Percentiles rank a stretch among this genome's conserved stretches.
phyloP scores from a whole-genome alignment of 805 yeast species.

The Sugiyamaella valdiviana region DNA sequence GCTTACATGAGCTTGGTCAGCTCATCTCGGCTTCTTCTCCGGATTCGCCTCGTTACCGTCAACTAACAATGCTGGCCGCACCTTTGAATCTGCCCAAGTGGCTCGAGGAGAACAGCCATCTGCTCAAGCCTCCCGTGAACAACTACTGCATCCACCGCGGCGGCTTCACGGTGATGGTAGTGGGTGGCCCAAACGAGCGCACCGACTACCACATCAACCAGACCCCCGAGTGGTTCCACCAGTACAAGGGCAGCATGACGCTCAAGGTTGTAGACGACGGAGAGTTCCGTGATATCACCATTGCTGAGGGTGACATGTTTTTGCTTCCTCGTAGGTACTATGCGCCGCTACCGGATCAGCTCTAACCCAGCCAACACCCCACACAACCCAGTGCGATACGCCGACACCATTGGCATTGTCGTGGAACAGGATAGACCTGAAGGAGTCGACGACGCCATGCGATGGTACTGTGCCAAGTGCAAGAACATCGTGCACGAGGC shows the following conservation, averaged over 20 bases:
- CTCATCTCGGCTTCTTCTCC: not conserved
- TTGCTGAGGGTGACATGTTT: constrained; percentile 84
- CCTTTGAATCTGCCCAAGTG: constrained; percentile 78
- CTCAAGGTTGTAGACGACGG: constrained; percentile 78
- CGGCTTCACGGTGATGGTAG: constrained; percentile 89
- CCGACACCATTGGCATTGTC: constrained; percentile 81
- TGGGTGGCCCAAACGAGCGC: constrained; percentile 92
- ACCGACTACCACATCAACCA: constrained; percentile 91
- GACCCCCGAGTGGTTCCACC: constrained; percentile 91
- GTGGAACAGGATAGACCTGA: constrained; percentile 87
- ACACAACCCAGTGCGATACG: constrained; percentile 83
- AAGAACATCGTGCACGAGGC: constrained; percentile 57
- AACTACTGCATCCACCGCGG: constrained; percentile 86
- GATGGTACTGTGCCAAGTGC: constrained; percentile 86
- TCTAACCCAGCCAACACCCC: constrained; percentile 56
- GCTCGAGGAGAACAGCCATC: constrained; percentile 68
- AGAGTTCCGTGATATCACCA: constrained; percentile 64
- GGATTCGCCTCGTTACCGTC: not conserved
- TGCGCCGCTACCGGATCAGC: not conserved
- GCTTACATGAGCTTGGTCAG: not conserved
- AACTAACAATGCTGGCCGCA: constrained; percentile 41
- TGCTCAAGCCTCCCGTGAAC: constrained; percentile 87
- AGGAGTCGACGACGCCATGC: constrained; percentile 59
- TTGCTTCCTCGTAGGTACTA: constrained; percentile 51
- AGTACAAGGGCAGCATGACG: constrained; percentile 80